These are phyloP conservation scores for Pythium scleroteichum DNA, from an alignment of 352 stramenopile genomes.

Conservation along the genomic window DNA sequence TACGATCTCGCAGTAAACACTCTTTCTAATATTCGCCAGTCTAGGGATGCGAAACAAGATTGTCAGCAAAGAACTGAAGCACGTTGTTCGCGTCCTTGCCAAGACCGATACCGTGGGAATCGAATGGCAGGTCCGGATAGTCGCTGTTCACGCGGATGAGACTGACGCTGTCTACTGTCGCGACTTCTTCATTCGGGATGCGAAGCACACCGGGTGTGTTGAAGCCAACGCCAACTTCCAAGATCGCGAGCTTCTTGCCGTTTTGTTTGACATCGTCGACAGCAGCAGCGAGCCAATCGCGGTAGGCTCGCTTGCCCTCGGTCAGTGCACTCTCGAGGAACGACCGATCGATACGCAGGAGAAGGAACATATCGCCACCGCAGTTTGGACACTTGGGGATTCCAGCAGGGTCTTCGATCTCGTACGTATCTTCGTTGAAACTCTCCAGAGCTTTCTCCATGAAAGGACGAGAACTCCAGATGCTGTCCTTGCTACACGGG, in stretches of 20 bases:
- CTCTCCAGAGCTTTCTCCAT: conserved; percentile 50
- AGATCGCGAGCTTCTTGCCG: conserved; percentile 62
- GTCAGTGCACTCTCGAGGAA: conserved; percentile 53
- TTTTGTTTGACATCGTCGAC: conserved; percentile 34
- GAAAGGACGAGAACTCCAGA: conserved; percentile 56
- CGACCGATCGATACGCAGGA: conserved; percentile 45
- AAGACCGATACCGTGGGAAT: conserved; percentile 50
- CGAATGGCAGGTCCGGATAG: conserved; percentile 53
- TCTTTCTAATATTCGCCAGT: too few species aligned
- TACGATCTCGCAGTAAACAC: too few species aligned
- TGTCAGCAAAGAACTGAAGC: conserved; percentile 37
- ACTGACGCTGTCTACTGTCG: conserved; percentile 37
- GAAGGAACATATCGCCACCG: conserved; percentile 49
- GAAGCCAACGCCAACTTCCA: conserved; percentile 71
- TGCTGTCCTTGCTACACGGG: conserved; percentile 43
- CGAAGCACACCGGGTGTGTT: conserved; percentile 69
- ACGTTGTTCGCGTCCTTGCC: conserved; percentile 44
- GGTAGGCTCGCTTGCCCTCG: conserved; percentile 36
- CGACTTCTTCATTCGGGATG: conserved; percentile 55
- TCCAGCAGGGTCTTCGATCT: conserved; percentile 46
- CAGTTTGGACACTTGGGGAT: conserved; percentile 61
- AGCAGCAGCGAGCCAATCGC: conserved; percentile 39
- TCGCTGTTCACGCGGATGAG: conserved; percentile 63
- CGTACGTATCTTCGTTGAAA: conserved; percentile 56
- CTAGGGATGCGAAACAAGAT: neutral